Base-by-base conservation (phyloP, 306 rosid genomes). In the Alnus rubra region DNA sequence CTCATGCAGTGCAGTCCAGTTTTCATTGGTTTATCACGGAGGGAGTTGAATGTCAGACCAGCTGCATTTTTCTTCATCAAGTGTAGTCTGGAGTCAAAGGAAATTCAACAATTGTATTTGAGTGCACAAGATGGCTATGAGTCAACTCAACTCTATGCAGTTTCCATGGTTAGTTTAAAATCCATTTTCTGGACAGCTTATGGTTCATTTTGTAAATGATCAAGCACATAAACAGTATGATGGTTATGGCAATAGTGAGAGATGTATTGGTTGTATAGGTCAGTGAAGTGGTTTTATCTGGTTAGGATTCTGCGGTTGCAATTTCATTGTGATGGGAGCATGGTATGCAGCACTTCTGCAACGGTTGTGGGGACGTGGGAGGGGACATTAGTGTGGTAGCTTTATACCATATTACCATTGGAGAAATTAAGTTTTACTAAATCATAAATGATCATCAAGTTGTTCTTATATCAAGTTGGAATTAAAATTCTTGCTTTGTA, bases 71-170 rank as follows among this genome's bases (percentile, higher is more conserved):
- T 95, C 90, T 90, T 83, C 83, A 86, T 93, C 82, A 93, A 91
- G 83, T 93, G 99, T 86, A 88, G 68, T 83, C 89, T 88, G 47
- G 88, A 86, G 80, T 91, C 97, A 0, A 30, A 81, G 54, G 98
- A 95, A 84, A 86, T 95, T 82, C 96, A 88, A 71, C 67, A 82
- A 70, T 74, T 90, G 59, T 95, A 95, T 84, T 75, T 87, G 47
- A 88, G 71, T 44, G 98, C 99, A 53, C 90, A 91, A 86, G 98
- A 95, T 81, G 93, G 96, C 82, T 95, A 87, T 74, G 98, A 95
- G 85, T 95, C 99, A 70, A 93, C 98, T 71, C 92, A 95, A 80
- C 91, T 95, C 13, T 84, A 85, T 75, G 84, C 96, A 52, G 96
- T 88, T 78, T 69, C 98, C 78, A 56, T 87, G 97, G 99, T 95